Base-by-base conservation (phyloP, 768 basidiomycete genomes). In the Serendipita sp. region DNA sequence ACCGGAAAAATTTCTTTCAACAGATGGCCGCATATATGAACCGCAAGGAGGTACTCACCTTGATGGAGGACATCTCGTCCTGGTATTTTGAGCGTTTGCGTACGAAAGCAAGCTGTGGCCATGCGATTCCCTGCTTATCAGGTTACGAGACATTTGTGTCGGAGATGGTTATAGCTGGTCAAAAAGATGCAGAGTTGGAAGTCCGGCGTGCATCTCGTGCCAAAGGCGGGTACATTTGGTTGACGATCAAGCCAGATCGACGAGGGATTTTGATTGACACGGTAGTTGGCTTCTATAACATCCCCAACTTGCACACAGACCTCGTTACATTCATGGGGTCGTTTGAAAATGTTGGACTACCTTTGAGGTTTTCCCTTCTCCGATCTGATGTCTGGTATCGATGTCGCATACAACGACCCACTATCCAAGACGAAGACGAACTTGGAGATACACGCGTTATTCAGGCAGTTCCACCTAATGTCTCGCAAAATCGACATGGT, bases 21-120 rank as follows among this genome's bases (percentile, higher is more conserved):
- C 78, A 79, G 64, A 80, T 80, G 79, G 73, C 74, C 0, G 32
- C 58, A 0, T 78, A 75, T 75, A 70, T 80, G 0, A 51, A 64
- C 1, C 69, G 74, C 2, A 70, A 73, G 24, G 77, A 79, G n/a
- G 74, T 72, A 64, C 65, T 72, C 68, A 71, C 30, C 54, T 28
- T 10, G 65, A 68, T 5, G 66, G 67, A 15, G 48, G 18, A 13
- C 38, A 48, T 18, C 64, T 68, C 16, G 11, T 67, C 18, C 67
- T 69, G 30, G 35, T 28, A 30, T 5, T 18, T n/a, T 16, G 11
- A 47, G 41, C 62, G 63, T 5, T 2, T 8, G 10, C 24, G 54
- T 10, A 60, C 15, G 32, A 60, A 35, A 3, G 35, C 5, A 51
- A 44, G 3, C 28, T 68, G 30, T 38, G 13, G 32, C 34, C 38